A percentile compares a stretch with the other conserved stretches of the same genome.
These are phyloP conservation scores for Mortierella sp. DNA, from an alignment of 371 early-diverging fungal species.

Conservation along the genomic window DNA sequence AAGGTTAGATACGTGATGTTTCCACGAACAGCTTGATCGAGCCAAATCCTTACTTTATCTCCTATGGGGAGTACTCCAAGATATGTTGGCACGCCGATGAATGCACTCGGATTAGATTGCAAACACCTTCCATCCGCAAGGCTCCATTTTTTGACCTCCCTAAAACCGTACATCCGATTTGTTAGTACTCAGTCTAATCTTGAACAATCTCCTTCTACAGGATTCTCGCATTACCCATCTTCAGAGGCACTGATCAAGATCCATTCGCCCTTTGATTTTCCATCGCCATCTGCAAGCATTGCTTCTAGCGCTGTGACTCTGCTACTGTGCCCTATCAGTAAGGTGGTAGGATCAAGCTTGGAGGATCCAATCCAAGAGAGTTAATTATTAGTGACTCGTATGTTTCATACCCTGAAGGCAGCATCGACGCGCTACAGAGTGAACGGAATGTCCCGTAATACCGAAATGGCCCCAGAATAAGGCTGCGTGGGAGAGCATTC, in stretches of 20 bases:
- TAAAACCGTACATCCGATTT: slow-evolving; percentile 17
- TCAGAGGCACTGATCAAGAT: slow-evolving; percentile 72
- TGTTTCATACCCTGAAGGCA: too few species aligned
- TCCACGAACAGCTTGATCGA: neutral
- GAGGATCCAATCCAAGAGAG: neutral
- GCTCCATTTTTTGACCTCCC: slow-evolving; percentile 79
- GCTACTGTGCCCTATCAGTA: slow-evolving; percentile 69
- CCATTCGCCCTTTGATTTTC: slow-evolving; percentile 61
- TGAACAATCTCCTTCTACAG: too few species aligned
- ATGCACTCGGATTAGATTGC: slow-evolving; percentile 67
- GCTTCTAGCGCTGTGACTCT: slow-evolving; percentile 66
- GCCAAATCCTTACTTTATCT: slow-evolving; percentile 54
- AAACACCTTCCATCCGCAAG: slow-evolving; percentile 77
- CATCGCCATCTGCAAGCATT: slow-evolving; percentile 61
- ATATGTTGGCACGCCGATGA: slow-evolving; percentile 65
- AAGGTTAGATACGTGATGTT: too few species aligned
- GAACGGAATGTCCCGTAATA: neutral
- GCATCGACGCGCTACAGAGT: too few species aligned
- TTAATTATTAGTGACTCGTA: neutral
- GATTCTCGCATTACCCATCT: slow-evolving; percentile 65
- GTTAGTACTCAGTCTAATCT: neutral
- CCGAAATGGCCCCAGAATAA: slow-evolving; percentile 2
- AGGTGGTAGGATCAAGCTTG: slow-evolving; percentile 60
- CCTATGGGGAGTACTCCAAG: slow-evolving; percentile 50
- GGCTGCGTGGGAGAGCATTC: neutral